These are phyloP conservation scores for Pichia californica DNA, from an alignment of 805 yeast genomes.

Conservation along the genomic window DNA sequence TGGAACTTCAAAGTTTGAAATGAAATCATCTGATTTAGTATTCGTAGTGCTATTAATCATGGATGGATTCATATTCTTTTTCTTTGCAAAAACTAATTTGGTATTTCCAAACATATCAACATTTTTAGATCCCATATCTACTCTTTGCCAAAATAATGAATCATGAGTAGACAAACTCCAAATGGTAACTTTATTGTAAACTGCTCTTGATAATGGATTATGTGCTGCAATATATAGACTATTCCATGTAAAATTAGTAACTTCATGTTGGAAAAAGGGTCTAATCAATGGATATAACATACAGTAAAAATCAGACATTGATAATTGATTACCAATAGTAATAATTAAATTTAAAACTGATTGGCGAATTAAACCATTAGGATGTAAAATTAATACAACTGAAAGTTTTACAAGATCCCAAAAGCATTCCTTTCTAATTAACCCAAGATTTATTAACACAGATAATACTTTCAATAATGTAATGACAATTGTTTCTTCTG, in stretches of 20 bases:
- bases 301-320: constrained; percentile 78
- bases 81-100: constrained; percentile 30
- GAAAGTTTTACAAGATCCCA: constrained; percentile 50
- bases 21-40: constrained; percentile 26
- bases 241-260: constrained; percentile 60
- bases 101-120: constrained; percentile 42
- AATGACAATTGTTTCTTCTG: constrained; percentile 75
- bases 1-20: constrained; percentile 40
- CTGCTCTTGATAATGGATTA: constrained; percentile 58
- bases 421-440: constrained; percentile 42
- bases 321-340: constrained; percentile 53
- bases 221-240: constrained; percentile 61
- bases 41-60: neutral
- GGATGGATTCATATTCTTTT: constrained; percentile 5
- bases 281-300: constrained; percentile 74
- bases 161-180: constrained; percentile 69
- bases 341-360: constrained; percentile 55
- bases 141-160: constrained; percentile 75
- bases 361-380: constrained; percentile 80
- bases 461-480: constrained; percentile 56
- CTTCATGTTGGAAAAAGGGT: constrained; percentile 71
- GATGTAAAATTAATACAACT: constrained; percentile 66
- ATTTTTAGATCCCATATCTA: constrained; percentile 10
- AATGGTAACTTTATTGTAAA: constrained; percentile 52
- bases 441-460: constrained; percentile 49